These are phyloP conservation scores for Penicillium psychrosexuale DNA, from an alignment of 2,329 filamentous ascomycete genomes.

Conservation along the genomic window DNA sequence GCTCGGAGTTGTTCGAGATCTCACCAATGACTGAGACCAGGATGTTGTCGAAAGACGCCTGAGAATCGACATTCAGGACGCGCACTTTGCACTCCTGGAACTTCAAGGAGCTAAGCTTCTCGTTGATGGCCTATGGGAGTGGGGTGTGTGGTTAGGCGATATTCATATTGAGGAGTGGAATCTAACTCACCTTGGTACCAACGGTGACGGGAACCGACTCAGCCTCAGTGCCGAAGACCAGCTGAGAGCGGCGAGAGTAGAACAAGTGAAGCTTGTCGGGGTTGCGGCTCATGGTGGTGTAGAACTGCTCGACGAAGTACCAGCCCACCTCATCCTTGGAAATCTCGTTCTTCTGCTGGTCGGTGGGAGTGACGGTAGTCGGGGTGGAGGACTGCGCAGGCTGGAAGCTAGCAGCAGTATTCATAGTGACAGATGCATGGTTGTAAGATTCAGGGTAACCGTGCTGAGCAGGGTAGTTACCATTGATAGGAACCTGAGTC, in stretches of 20 bases:
- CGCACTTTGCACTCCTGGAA: constrained; percentile 98
- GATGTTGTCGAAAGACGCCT: constrained; percentile 88
- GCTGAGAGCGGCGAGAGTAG: constrained; percentile 94
- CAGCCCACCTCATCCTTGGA: constrained; percentile 94
- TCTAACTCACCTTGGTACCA: constrained; percentile 71
- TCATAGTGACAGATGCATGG: constrained; percentile 33
- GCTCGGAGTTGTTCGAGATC: constrained; percentile 87
- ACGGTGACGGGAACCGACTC: constrained; percentile 82
- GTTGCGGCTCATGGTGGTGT: constrained; percentile 91
- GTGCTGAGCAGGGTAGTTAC: constrained; percentile 42
- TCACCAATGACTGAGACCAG: constrained; percentile 98
- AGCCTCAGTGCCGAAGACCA: constrained; percentile 87
- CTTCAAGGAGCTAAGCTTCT: constrained; percentile 87
- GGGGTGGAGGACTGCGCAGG: constrained; percentile 41
- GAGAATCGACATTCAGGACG: constrained; percentile 95
- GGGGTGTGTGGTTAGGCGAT: constrained; percentile 15
- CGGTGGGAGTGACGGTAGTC: constrained; percentile 36
- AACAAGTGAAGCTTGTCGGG: constrained; percentile 94
- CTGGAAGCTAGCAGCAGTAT: constrained; percentile 38
- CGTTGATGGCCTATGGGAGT: constrained; percentile 71
- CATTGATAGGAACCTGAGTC: constrained; percentile 42
- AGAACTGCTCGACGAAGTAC: constrained; percentile 99
- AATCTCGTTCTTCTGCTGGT: constrained; percentile 46
- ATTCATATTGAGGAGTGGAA: constrained; percentile 1
- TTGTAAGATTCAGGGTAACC: constrained; percentile 39